Conservation (phyloP, 2,329 filamentous ascomycete genomes). For the Blastomyces silverae region DNA sequence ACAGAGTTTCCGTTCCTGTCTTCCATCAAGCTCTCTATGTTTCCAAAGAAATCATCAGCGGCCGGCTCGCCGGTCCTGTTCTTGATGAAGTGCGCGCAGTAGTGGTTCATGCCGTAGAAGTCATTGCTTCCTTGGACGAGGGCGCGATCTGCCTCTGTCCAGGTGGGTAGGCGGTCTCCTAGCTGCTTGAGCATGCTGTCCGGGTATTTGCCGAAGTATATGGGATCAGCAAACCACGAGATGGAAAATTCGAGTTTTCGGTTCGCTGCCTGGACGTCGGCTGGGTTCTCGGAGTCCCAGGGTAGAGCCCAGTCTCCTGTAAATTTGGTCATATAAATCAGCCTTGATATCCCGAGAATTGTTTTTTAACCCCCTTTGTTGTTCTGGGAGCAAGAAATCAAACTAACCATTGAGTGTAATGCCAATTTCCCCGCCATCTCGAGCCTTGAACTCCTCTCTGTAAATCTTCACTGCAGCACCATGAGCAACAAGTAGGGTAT, state of each 20-base stretch:
- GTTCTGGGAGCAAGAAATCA: not conserved
- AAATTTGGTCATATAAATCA: not conserved
- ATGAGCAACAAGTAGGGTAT: conserved; percentile 73
- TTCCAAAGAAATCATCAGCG: conserved; percentile 63
- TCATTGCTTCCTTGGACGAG: conserved; percentile 83
- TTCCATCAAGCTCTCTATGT: conserved; percentile 64
- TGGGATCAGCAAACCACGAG: conserved; percentile 79
- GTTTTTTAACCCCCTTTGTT: not conserved
- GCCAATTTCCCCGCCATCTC: conserved; percentile 68
- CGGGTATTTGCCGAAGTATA: conserved; percentile 79
- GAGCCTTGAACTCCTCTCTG: conserved; percentile 70
- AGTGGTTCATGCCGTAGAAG: conserved; percentile 94
- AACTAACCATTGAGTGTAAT: conserved; percentile 71
- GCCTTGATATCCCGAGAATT: not conserved
- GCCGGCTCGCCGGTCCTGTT: conserved; percentile 58
- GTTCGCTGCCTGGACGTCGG: conserved; percentile 66
- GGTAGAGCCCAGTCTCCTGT: conserved; percentile 70
- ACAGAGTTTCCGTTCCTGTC: conserved; percentile 68
- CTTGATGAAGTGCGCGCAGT: conserved; percentile 80
- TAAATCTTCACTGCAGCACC: conserved; percentile 74
- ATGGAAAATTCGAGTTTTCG: conserved; percentile 84
- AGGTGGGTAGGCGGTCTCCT: conserved; percentile 66
- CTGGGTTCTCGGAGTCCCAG: conserved; percentile 69
- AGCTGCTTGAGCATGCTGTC: conserved; percentile 77
- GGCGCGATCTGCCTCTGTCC: conserved; percentile 63